These are phyloP conservation scores for Botrytis medusae DNA, from an alignment of 2,329 filamentous ascomycete genomes.

Conservation along the genomic window DNA sequence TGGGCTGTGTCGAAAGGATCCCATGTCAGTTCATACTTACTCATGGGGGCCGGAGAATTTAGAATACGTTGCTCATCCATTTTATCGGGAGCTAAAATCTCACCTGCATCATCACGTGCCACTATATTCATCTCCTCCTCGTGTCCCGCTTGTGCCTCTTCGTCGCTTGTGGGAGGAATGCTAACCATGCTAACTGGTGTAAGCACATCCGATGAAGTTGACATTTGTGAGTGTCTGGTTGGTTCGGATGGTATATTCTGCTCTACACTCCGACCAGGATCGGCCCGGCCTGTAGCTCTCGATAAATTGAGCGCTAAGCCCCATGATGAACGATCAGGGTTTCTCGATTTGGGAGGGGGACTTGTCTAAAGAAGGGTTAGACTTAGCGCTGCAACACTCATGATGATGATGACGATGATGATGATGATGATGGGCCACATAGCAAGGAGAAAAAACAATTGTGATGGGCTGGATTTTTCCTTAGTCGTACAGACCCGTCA, in stretches of 20 bases:
- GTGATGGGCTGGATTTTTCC: conserved; percentile 37
- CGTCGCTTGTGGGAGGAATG: not conserved
- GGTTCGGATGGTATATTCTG: conserved; percentile 15
- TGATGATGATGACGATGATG: conserved; percentile 20
- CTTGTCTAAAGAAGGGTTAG: conserved; percentile 40
- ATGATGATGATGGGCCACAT: conserved; percentile 33
- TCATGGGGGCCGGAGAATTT: conserved; percentile 38
- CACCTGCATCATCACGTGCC: conserved; percentile 22
- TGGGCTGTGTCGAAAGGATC: conserved; percentile 42
- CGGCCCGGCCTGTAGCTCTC: conserved; percentile 4
- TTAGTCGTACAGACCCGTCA: conserved; percentile 40
- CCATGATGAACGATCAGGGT: conserved; percentile 49
- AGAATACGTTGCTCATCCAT: conserved; percentile 15
- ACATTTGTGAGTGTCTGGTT: not conserved
- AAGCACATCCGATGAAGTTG: conserved; percentile 11
- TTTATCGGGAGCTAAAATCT: conserved; percentile 26
- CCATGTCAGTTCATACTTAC: conserved; percentile 42
- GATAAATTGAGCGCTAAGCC: conserved; percentile 36
- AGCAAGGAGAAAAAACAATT: conserved; percentile 34
- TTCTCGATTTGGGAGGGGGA: conserved; percentile 40
- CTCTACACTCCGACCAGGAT: conserved; percentile 2
- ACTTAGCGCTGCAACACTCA: conserved; percentile 37
- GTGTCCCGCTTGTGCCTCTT: not conserved
- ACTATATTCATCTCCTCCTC: conserved; percentile 8
- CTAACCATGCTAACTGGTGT: not conserved